Evolutionary conservation across 1,284 basidiomycete species (phyloP), one percentile per base, ranked within the genome.

Genomic region (Sporisorium reilianum): DNA sequence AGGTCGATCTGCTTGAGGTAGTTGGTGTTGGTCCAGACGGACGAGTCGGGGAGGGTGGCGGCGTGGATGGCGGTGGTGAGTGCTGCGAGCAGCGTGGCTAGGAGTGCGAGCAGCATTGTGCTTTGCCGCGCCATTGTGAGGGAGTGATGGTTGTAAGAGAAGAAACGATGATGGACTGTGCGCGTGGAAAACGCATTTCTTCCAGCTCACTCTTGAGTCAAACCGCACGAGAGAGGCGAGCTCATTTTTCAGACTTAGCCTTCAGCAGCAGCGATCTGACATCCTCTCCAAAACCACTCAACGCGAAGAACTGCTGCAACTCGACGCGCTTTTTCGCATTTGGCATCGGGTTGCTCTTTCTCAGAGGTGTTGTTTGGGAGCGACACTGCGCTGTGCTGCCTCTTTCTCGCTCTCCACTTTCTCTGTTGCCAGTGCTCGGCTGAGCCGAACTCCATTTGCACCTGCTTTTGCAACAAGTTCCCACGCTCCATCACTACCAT

Each of bases 1-100:
- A 81, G 64, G n/a, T 79, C 72, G 50, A 80, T 58, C 34, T 56
- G 69, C 59, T 79, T 80, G 51, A 57, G 28, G 48, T 52, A 58
- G 42, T 78, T 75, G 49, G 38, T 23, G 53, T 75, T 78, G 46
- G 65, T 72, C 75, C 75, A 78, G 40, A 64, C 68, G 14, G 28
- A 38, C 0, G 74, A 36, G 18, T 28, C 25, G 22, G 74, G 74
- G 7, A 65, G 45, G 22, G 48, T 26, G 10, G 41, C 62, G 14
- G 69, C 55, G n/a, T 28, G n/a, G 11, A 55, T 49, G 10, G 52
- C 9, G 16, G 51, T 5, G 8, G 41, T 30, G 20, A 23, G 25
- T 26, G 40, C 11, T 3, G 28, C 6, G 2, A 42, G 22, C n/a
- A 61, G 32, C 1, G 38, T 45, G 48, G 25, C 52, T 1, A 65